A percentile compares a stretch with the other conserved stretches of the same genome.
Evolutionary conservation across 345 rosid genomes (phyloP).

Genomic region (Linum trigynum): DNA sequence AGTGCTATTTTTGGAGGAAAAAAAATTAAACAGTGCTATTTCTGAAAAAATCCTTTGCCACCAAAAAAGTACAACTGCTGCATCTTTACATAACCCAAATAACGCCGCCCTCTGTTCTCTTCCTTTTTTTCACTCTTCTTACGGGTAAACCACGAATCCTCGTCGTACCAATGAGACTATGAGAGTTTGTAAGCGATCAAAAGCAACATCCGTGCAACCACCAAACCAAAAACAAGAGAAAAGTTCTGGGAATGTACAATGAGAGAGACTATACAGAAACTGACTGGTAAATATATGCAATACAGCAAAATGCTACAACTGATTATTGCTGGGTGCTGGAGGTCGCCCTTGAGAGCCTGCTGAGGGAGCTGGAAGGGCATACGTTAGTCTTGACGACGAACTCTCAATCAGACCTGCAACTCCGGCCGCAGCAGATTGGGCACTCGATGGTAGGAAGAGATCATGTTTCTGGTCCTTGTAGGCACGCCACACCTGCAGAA

Average conservation of each 20-base stretch:
- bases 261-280: slow-evolving; percentile 21
- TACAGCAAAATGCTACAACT: neutral
- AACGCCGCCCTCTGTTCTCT: too few relatives aligned
- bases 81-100: too few relatives aligned
- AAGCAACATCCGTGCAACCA: neutral
- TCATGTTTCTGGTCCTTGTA: slow-evolving; percentile 98
- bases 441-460: slow-evolving; percentile 90
- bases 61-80: too few relatives aligned
- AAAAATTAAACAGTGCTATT: too few relatives aligned
- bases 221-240: neutral
- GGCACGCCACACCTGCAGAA: slow-evolving; percentile 77
- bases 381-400: slow-evolving; percentile 67
- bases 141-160: too few relatives aligned
- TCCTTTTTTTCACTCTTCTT: too few relatives aligned
- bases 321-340: slow-evolving; percentile 16
- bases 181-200: too few relatives aligned
- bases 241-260: neutral
- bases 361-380: slow-evolving; percentile 79
- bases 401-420: slow-evolving; percentile 91
- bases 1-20: too few relatives aligned
- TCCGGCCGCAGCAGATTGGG: slow-evolving; percentile 88
- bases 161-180: too few relatives aligned
- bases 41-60: too few relatives aligned
- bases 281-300: too few relatives aligned
- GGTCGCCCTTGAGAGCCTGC: slow-evolving; percentile 28